These are phyloP conservation scores for Pichia manshurica DNA, from an alignment of 805 yeast species.

Conservation along the genomic window DNA sequence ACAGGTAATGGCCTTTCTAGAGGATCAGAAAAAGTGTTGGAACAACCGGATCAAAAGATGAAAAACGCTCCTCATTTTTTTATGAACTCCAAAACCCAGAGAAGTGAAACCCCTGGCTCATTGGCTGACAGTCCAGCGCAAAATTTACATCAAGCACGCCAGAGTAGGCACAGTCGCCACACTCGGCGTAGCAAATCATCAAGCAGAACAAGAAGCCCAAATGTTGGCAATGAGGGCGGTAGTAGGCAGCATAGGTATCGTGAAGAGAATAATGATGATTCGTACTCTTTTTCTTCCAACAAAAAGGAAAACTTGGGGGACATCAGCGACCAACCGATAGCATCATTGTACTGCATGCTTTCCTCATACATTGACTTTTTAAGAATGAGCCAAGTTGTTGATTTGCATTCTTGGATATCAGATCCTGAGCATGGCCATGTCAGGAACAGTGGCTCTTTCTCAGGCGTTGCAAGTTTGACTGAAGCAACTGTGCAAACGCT, in stretches of 20 bases:
- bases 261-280: not conserved
- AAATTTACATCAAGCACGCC: too few species aligned
- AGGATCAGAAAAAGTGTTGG: too few species aligned
- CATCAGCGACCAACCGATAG: slow-evolving; percentile 25
- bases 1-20: too few species aligned
- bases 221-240: not conserved
- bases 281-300: not conserved
- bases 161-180: not conserved
- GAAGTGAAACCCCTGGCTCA: too few species aligned
- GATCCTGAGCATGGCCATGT: slow-evolving; percentile 13
- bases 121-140: too few species aligned
- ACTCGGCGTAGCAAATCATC: not conserved
- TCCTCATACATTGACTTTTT: slow-evolving; percentile 28
- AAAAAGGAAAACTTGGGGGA: slow-evolving; percentile 9
- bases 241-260: too few species aligned
- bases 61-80: too few species aligned
- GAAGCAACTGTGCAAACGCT: slow-evolving; percentile 19
- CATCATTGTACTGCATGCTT: slow-evolving; percentile 28
- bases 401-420: slow-evolving; percentile 14
- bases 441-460: not conserved
- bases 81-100: too few species aligned
- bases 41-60: too few species aligned
- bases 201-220: slow-evolving; percentile 1
- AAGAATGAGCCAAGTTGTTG: slow-evolving; percentile 13
- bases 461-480: not conserved